Evolutionary conservation across 2,329 filamentous ascomycete genomes (phyloP).

Genomic region (Blastomyces silverae): DNA sequence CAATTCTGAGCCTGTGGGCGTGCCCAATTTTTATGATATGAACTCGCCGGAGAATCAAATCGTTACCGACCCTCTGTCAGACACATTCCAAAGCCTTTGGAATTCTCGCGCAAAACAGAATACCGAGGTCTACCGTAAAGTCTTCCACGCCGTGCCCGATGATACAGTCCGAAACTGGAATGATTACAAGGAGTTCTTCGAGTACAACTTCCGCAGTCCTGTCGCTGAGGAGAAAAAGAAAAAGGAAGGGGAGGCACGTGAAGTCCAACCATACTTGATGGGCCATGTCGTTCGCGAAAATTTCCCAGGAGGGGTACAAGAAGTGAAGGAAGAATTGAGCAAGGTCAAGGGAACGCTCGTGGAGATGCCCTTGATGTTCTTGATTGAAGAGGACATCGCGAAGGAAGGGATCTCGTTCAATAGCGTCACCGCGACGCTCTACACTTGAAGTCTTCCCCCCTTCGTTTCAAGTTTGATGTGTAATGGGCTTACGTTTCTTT

Average conservation of each 20-base stretch:
- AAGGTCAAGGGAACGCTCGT: constrained; percentile 65
- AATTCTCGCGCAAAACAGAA: constrained; percentile 53
- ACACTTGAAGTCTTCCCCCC: constrained; percentile 46
- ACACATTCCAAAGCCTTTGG: constrained; percentile 52
- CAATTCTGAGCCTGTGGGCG: constrained; percentile 53
- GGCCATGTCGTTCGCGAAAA: constrained; percentile 81
- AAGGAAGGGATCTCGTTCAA: constrained; percentile 71
- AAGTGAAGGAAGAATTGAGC: constrained; percentile 63
- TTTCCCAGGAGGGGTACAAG: constrained; percentile 63
- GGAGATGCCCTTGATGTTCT: constrained; percentile 85
- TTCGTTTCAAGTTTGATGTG: neutral
- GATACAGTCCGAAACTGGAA: constrained; percentile 54
- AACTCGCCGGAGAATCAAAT: constrained; percentile 42
- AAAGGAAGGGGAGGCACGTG: constrained; percentile 36
- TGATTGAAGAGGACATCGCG: constrained; percentile 79
- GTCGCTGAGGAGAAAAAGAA: constrained; percentile 38
- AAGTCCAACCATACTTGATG: constrained; percentile 60
- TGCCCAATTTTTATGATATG: constrained; percentile 52
- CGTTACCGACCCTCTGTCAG: constrained; percentile 54
- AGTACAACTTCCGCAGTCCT: constrained; percentile 50
- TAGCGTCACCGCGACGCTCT: constrained; percentile 63
- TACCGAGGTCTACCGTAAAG: constrained; percentile 54
- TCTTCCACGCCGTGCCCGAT: constrained; percentile 57
- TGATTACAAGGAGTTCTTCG: constrained; percentile 58
- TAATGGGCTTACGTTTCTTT: constrained; percentile 2